Evolutionary conservation across 257 asterid species (phyloP).

Genomic region (Echites panduratus): DNA sequence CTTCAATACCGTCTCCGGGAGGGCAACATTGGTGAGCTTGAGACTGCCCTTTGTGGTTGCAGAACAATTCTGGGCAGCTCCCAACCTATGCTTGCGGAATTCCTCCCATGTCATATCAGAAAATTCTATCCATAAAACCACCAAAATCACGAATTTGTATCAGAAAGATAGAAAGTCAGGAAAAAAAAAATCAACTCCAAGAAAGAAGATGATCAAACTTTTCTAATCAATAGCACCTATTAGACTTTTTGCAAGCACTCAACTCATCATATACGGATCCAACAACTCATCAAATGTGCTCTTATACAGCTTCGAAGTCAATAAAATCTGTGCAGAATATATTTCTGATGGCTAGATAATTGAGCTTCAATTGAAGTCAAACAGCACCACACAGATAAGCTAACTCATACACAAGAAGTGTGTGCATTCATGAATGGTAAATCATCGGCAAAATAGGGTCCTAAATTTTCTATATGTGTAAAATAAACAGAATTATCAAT

Average conservation of each 20-base stretch:
- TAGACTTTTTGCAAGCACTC: background rate
- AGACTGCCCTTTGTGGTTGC: constrained; percentile 83
- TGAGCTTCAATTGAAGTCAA: background rate
- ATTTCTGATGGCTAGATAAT: background rate
- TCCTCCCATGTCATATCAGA: constrained; percentile 96
- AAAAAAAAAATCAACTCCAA: background rate
- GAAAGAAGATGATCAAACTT: background rate
- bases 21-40: constrained; percentile 46
- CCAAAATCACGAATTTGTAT: background rate
- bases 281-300: background rate
- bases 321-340: background rate
- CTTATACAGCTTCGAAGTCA: background rate
- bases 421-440: background rate
- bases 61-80: constrained; percentile 98
- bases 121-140: constrained; percentile 44
- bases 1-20: constrained; percentile 60
- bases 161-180: background rate
- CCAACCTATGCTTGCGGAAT: constrained; percentile 62
- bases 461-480: background rate
- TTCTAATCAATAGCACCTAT: background rate
- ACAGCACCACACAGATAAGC: background rate
- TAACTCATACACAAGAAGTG: background rate
- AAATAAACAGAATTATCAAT: background rate
- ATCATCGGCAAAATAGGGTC: background rate
- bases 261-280: background rate